Conservation (phyloP, 805 yeast genomes). For the Sugiyamaella smithiae region DNA sequence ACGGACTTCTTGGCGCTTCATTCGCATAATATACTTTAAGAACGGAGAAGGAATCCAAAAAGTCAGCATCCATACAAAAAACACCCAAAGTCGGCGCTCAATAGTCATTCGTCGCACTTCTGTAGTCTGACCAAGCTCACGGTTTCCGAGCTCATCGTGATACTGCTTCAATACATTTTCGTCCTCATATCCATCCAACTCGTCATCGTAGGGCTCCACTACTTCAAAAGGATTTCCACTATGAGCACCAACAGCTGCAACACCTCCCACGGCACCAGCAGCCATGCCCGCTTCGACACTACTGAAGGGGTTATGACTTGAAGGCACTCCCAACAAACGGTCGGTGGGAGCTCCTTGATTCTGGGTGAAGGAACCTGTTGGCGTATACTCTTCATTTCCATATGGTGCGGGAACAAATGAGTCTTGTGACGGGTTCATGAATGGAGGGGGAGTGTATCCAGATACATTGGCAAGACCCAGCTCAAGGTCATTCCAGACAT, state of each 20-base stretch:
- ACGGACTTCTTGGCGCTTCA: conserved; percentile 41
- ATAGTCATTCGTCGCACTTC: conserved; percentile 33
- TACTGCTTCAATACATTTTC: background rate
- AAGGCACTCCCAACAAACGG: background rate
- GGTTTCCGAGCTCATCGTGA: conserved; percentile 31
- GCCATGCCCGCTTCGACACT: conserved; percentile 2
- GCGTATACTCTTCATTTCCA: conserved; percentile 1
- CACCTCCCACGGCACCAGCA: conserved; percentile 1
- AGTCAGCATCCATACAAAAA: conserved; percentile 40
- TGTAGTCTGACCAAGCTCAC: conserved; percentile 30
- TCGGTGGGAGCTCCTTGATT: background rate
- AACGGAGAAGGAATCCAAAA: conserved; percentile 42
- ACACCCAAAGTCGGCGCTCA: conserved; percentile 37
- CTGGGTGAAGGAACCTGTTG: conserved; percentile 7
- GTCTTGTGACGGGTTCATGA: background rate
- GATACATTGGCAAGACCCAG: conserved; percentile 16
- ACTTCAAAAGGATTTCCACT: conserved; percentile 8
- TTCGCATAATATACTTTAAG: conserved; percentile 35
- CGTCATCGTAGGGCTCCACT: conserved; percentile 16
- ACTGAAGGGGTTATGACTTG: background rate
- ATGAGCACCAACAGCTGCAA: background rate
- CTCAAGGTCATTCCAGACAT: conserved; percentile 39
- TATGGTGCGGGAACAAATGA: conserved; percentile 3
- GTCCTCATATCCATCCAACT: conserved; percentile 12
- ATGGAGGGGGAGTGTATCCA: conserved; percentile 7